Base-by-base conservation (phyloP, 495 filamentous ascomycete species). In the Staphylotrichum longicolle region DNA sequence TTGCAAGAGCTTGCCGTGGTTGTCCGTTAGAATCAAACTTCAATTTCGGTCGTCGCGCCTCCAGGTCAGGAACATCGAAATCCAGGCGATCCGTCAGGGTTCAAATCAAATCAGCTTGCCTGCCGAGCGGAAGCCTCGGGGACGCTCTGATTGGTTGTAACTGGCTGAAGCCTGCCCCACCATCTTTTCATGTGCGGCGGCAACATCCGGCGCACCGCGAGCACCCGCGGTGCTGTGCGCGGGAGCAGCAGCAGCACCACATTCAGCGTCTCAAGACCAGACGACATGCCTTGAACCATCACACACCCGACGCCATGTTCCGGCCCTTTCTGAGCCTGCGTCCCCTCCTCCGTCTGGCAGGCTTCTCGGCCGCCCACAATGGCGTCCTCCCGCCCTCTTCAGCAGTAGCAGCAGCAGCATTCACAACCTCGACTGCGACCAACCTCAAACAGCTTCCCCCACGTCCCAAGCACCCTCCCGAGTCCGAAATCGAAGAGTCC, bases 401-500 rank as follows among this genome's bases (percentile, higher is more conserved):
- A 30, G n/a, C 9, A 32, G 33, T 52, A 45, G 39, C 42, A 39
- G 37, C 37, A 39, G 37, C 37, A 6, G 37, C 37, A 6, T 67
- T 69, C 56, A 58, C 58, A 15, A 65, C 66, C 11, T 54, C 57
- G 6, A 30, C 59, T 7, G 1, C 46, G 15, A 10, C 12, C 35
- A 46, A 60, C 7, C 54, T 62, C 8, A 69, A 68, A 7, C 70
- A 76, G 48, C 77, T 96, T 60, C 93, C 94, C 0, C 85, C 90
- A 11, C 88, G 91, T 0, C 83, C 88, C 15, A 85, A 84, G 65
- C 78, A 76, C 2, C 78, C 96, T 63, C 76, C 85, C 11, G 93
- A 96, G 64, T 77, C 80, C 35, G 91, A 96, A 53, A 83, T 98
- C 61, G 84, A 84, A 41, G 88, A 96, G 66, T 82, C 82, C 48